phyloP scores from a whole-genome alignment of 805 yeast species.

The Blastobotrys robertii region DNA sequence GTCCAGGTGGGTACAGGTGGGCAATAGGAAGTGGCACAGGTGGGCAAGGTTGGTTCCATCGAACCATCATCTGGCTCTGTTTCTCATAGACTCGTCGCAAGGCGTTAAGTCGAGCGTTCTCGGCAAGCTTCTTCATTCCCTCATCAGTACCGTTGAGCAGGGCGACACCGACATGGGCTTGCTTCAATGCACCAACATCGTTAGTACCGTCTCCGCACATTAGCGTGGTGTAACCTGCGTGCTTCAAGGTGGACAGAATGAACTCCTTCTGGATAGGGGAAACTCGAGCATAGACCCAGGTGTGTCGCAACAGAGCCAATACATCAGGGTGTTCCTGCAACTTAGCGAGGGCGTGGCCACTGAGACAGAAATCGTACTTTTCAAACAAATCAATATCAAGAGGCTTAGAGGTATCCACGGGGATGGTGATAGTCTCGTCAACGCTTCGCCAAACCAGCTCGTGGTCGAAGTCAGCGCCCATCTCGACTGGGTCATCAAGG shows the following conservation, averaged over 20 bases:
- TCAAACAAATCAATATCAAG: constrained; percentile 50
- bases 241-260: constrained; percentile 71
- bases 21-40: constrained; percentile 80
- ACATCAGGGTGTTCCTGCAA: constrained; percentile 62
- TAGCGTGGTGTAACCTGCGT: constrained; percentile 81
- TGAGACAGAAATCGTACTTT: constrained; percentile 76
- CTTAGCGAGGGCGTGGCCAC: constrained; percentile 78
- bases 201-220: constrained; percentile 99
- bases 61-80: constrained; percentile 66
- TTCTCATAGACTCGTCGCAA: constrained; percentile 64
- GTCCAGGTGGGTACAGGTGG: constrained; percentile 94
- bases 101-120: constrained; percentile 59
- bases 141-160: constrained; percentile 93
- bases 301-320: constrained; percentile 64
- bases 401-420: constrained; percentile 50
- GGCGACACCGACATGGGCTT: constrained; percentile 98
- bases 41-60: constrained; percentile 64
- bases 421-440: constrained; percentile 60
- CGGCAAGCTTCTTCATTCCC: constrained; percentile 80
- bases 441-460: constrained; percentile 79
- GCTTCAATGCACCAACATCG: constrained; percentile 98
- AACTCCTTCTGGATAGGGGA: constrained; percentile 95
- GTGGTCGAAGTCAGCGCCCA: constrained; percentile 37
- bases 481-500: constrained; percentile 74
- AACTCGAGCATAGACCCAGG: constrained; percentile 97